These are phyloP conservation scores for Magnusiomyces tetraspermus DNA, from an alignment of 1,139 yeast species.

Conservation along the genomic window DNA sequence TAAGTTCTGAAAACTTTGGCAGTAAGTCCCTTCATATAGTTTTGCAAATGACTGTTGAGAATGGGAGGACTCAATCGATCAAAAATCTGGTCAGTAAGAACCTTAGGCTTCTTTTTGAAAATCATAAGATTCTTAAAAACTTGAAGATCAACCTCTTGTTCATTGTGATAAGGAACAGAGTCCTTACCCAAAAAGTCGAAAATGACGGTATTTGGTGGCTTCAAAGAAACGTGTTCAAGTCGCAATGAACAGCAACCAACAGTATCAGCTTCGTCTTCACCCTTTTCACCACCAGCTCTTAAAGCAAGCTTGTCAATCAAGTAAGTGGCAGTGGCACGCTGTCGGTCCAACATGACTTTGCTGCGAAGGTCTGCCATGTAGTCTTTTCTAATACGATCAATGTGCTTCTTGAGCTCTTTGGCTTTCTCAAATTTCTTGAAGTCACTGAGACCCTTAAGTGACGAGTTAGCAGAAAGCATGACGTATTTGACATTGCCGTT, in stretches of 20 bases:
- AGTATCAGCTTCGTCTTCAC: conserved; percentile 96
- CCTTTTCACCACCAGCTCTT: conserved; percentile 97
- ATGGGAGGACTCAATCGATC: conserved; percentile 80
- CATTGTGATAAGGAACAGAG: conserved; percentile 85
- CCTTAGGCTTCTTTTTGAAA: conserved; percentile 80
- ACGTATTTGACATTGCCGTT: conserved; percentile 79
- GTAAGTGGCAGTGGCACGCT: conserved; percentile 89
- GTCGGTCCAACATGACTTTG: conserved; percentile 74
- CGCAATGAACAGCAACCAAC: conserved; percentile 95
- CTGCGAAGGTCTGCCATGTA: conserved; percentile 64
- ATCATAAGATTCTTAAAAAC: conserved; percentile 82
- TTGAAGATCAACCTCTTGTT: conserved; percentile 80
- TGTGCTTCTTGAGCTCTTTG: conserved; percentile 64
- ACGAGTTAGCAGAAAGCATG: conserved; percentile 82
- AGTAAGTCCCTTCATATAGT: conserved; percentile 85
- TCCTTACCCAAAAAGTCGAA: conserved; percentile 96
- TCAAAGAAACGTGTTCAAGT: conserved; percentile 76
- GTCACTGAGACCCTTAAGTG: conserved; percentile 85
- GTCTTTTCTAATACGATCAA: conserved; percentile 65
- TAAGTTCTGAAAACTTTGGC: conserved; percentile 97
- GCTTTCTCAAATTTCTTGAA: conserved; percentile 90
- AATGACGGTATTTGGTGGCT: conserved; percentile 79
- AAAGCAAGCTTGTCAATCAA: conserved; percentile 89
- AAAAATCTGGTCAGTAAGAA: conserved; percentile 85
- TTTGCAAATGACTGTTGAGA: conserved; percentile 77